Evolutionary conservation across 2,329 filamentous ascomycete genomes (phyloP), one percentile per base, ranked within the genome.

Genomic region (Alternaria infectoria): DNA sequence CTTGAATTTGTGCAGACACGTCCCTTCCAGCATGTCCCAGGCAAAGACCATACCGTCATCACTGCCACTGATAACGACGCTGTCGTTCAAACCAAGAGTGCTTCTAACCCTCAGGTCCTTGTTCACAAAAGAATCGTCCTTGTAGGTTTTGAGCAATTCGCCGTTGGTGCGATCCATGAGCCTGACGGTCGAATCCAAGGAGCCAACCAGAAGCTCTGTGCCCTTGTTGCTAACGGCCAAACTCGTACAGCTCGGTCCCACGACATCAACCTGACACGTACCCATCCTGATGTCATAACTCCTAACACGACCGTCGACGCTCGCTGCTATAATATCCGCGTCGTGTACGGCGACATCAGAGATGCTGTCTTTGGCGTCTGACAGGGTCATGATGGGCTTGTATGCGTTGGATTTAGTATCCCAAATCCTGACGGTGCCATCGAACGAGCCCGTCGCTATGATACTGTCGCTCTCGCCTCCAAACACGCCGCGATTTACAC

Each of bases 241-340:
- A 78, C 90, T 93, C 8, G 93, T 97, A n/a, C 97, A 91, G 3
- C 87, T 83, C 63, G 84, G 81, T 44, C 76, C 77, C 59, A 79
- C 70, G 46, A 77, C 74, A 67, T 77, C 73, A 5, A 78, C 77
- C 66, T 74, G 76, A 84, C 86, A 57, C 88, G 83, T 84, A 0
- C 94, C 94, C 85, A 88, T 91, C 58, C 93, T 86, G 44, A 97
- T 81, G 81, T 98, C 95, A 81, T 98, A 97, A 63, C 86, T 86
- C 57, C 95, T 84, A 1, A 96, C 88, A 61, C 91, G 85, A 3
- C 94, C 94, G 80, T 98, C 95, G 60, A 97, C 92, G 77, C 92
- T 94, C 0, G 91, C 93, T 1, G 87, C 86, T 2, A 93, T 80
- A 54, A 98, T 87, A 79, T 85, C 83, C 12, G 75, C 71, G 17